Evolutionary conservation across 176 grass and related monocot species (phyloP).

Genomic region (Avena eriantha): DNA sequence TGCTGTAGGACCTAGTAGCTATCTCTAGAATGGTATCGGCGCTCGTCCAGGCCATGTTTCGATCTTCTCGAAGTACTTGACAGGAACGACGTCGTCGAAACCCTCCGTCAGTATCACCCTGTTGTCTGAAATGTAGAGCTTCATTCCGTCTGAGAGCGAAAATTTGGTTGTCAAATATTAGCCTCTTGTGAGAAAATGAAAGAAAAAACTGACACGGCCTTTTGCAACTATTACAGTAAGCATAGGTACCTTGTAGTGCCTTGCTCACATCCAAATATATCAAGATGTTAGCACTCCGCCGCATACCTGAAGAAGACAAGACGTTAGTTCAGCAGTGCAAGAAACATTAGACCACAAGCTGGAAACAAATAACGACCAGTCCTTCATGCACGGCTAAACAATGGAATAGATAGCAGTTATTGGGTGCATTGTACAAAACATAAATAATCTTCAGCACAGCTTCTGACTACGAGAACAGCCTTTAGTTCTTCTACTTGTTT

Average conservation of each 20-base stretch:
- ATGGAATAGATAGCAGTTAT: background rate
- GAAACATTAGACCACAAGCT: background rate
- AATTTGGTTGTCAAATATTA: conserved; percentile 16
- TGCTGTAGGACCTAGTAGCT: background rate
- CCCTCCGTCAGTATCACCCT: conserved; percentile 84
- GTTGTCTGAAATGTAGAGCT: conserved; percentile 81
- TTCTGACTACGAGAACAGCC: background rate
- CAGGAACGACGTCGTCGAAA: conserved; percentile 65
- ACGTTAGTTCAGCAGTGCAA: background rate
- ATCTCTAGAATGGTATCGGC: conserved; percentile 55
- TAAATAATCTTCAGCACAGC: background rate
- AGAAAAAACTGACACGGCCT: too few species aligned
- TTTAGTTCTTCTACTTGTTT: conserved; percentile 13
- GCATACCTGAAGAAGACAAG: conserved; percentile 61
- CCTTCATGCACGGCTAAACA: background rate
- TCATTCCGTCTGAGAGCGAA: conserved; percentile 69
- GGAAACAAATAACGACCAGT: background rate
- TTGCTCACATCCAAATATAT: conserved; percentile 86
- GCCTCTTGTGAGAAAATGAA: background rate
- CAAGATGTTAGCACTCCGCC: conserved; percentile 70
- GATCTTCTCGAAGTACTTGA: conserved; percentile 79
- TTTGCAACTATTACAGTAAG: too few species aligned
- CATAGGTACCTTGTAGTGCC: conserved; percentile 56
- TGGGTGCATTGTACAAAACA: too few species aligned
- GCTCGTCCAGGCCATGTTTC: conserved; percentile 76